Base-by-base conservation (phyloP, 225 moss, liverwort and hornwort genomes). In the Anthoceros angustus region DNA sequence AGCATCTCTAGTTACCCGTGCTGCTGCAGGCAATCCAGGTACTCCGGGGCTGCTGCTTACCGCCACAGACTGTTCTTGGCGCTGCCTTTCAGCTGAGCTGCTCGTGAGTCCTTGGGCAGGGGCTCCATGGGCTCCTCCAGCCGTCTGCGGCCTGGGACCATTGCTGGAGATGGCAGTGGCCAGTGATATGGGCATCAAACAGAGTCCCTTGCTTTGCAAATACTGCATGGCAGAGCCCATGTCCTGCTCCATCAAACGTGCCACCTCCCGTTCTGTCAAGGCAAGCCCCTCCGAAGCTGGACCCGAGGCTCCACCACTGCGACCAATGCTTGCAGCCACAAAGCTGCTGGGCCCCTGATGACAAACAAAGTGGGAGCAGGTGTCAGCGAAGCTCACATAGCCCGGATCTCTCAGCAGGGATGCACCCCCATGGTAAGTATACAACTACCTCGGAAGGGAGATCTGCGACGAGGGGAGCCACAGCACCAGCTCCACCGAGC, bases 191-290 rank as follows among this genome's bases (percentile, higher is more conserved):
- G 98, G 98, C 98, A 99, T 99, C 0, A 99, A 76, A 45, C 98
- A 99, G 12, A 99, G 83, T 0, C 98, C 98, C 70, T 92, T 99
- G 77, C 98, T 99, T 72, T 99, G 98, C 0, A 99, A 68, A 42
- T 99, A 99, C 70, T 99, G 98, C 98, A 99, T 99, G 6, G 98
- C 98, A 5, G 87, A 84, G 6, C 98, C 98, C 98, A 99, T 99
- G 43, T 99, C 92, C 25, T 99, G 87, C 67, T 99, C 98, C 98
- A 99, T 99, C 71, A 99, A 73, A 10, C 92, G 88, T 40, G 92
- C 87, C 67, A 99, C 98, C 72, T 99, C 89, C 12, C 89, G 68
- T 65, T 99, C 98, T 9, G 98, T 98, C 70, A 98, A 79, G 18
- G 98, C 89, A 66, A 92, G 65, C 21, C 92, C 92, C 40, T 99